Evolutionary conservation across 495 filamentous ascomycete species (phyloP), one percentile per base, ranked within the genome.

Genomic region (Aspergillus campestris): DNA sequence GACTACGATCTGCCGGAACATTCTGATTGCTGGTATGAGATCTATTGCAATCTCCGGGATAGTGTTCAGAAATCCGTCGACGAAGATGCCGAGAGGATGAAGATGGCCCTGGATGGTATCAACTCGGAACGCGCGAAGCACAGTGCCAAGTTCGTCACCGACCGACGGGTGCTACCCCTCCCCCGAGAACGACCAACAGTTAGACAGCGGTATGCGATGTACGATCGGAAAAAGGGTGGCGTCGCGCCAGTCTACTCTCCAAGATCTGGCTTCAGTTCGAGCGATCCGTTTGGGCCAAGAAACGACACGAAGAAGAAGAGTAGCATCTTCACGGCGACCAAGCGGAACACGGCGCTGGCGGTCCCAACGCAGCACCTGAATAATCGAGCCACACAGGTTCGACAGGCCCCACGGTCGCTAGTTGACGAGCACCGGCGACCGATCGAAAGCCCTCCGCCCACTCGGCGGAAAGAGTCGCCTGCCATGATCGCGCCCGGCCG

Each of bases 1-100:
- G 55, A 77, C 52, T 72, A 72, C 40, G 70, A 75, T 28, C 44
- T 76, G 13, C 84, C 82, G 9, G 64, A 70, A 37, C 64, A 80
- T 42, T 68, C 77, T 0, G 61, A 68, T 9, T 73, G 71, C 34
- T 87, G 83, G 82, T 77, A 78, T 45, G 75, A 82, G 33, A 59
- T 85, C 8, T 88, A 89, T 59, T 62, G 62, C 48, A 70, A 73
- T 40, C 61, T 78, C 13, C 49, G 51, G 11, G 59, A 62, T 32
- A 64, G 71, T 38, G 65, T 67, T 7, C 60, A 74, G 47, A 64
- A 60, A 34, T 67, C 69, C 13, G 61, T 76, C 8, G 65, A 74
- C 12, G 58, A 67, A 38, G 73, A 79, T 47, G 65, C 72, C 8
- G 65, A 71, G 38, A 60, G 54, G 31, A 56, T 81, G 37, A 73